Evolutionary conservation across 805 yeast species (phyloP).

Genomic region (Nakazawaea peltata): DNA sequence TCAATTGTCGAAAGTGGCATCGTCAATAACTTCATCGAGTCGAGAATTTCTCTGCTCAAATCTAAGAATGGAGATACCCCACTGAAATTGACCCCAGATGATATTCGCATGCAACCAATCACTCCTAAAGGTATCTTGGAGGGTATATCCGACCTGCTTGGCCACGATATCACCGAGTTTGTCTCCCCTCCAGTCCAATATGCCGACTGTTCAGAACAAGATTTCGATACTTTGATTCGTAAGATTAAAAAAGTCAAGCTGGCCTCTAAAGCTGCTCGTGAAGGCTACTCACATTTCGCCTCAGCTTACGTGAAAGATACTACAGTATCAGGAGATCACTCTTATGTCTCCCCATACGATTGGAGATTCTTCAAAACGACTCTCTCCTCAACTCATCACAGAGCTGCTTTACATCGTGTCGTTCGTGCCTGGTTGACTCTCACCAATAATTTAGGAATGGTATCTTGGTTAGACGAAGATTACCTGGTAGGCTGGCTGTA

Average conservation of each 20-base stretch:
- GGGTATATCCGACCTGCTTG: slow-evolving; percentile 19
- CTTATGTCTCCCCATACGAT: slow-evolving; percentile 37
- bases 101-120: slow-evolving; percentile 23
- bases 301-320: slow-evolving; percentile 18
- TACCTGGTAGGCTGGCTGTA: slow-evolving; percentile 40
- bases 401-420: slow-evolving; percentile 37
- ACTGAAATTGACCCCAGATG: slow-evolving; percentile 15
- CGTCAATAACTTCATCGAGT: slow-evolving; percentile 24
- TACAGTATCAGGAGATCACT: too few species aligned
- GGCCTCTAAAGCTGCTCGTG: slow-evolving; percentile 23
- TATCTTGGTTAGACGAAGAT: slow-evolving; percentile 42
- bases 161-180: slow-evolving; percentile 21
- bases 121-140: slow-evolving; percentile 17
- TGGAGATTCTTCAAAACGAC: slow-evolving; percentile 55
- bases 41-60: too few species aligned
- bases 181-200: slow-evolving; percentile 14
- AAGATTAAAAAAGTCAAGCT: slow-evolving; percentile 19
- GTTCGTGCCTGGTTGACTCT: slow-evolving; percentile 38
- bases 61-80: too few species aligned
- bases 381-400: slow-evolving; percentile 25
- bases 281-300: slow-evolving; percentile 22
- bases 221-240: slow-evolving; percentile 18
- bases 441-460: slow-evolving; percentile 30
- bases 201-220: slow-evolving; percentile 13
- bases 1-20: slow-evolving; percentile 19